Evolutionary conservation across 1,284 basidiomycete genomes (phyloP).

Genomic region (Agroathelia rolfsii): DNA sequence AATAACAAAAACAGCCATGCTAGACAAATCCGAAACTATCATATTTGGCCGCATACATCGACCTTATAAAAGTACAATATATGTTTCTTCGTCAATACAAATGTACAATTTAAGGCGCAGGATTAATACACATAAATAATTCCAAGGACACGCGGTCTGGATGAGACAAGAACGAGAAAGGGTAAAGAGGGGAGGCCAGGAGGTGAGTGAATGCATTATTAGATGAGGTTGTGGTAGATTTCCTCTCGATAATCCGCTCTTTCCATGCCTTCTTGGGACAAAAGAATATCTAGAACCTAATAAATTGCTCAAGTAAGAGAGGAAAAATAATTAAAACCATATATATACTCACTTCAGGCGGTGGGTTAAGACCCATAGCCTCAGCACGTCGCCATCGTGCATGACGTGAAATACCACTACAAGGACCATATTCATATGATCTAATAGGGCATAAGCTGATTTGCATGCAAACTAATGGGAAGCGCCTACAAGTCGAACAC

Average conservation of each 20-base stretch:
- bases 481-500: slow-evolving; percentile 71
- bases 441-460: slow-evolving; percentile 23
- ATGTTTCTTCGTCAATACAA: too few species aligned
- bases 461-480: not conserved
- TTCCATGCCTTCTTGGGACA: slow-evolving; percentile 41
- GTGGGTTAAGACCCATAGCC: slow-evolving; percentile 75
- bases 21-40: too few species aligned
- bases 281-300: slow-evolving; percentile 70
- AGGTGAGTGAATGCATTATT: too few species aligned
- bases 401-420: slow-evolving; percentile 72
- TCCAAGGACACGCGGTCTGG: too few species aligned
- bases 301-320: not conserved
- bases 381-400: slow-evolving; percentile 86
- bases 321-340: not conserved
- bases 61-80: too few species aligned
- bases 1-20: too few species aligned
- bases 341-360: slow-evolving; percentile 55
- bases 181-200: too few species aligned
- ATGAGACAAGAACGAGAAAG: too few species aligned
- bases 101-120: too few species aligned
- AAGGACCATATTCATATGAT: slow-evolving; percentile 79
- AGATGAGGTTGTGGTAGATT: too few species aligned
- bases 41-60: too few species aligned
- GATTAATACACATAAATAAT: too few species aligned
- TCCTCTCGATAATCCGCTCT: slow-evolving; percentile 32